Evolutionary conservation across 805 yeast species (phyloP), one percentile per base, ranked within the genome.

Genomic region (Hagleromyces aurorensis): DNA sequence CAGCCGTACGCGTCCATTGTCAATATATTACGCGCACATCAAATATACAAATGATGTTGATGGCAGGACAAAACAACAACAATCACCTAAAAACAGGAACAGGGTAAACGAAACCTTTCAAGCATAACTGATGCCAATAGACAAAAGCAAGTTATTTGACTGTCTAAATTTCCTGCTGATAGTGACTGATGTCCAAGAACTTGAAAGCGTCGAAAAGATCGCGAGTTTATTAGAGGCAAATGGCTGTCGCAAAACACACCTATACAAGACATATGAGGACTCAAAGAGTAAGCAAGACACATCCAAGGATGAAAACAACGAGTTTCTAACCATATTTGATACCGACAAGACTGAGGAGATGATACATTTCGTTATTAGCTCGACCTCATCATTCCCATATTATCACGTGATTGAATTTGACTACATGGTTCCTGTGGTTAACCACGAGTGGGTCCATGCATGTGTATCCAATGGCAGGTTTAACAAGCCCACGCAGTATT

Each of bases 401-500:
- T 54, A 54, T 32, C 31, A 36, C 5, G 27, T 40, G 3, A 52
- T 54, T 3, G 45, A 51, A 5, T 45, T 45, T 21, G 55, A 54
- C 23, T 41, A 44, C 13, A 26, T 54, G 23, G 44, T 55, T 12
- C 59, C 61, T 3, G 55, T 54, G 4, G 55, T 52, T 0, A 33
- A 31, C 2, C 39, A 43, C n/a, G 32, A 37, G 5, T 55, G 61
- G 61, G 36, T 53, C 10, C 11, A 30, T 13, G 40, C 36, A 11
- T 42, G 53, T 20, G 31, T 49, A 4, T 19, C 33, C 5, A 38
- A 40, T 6, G 38, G 36, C 6, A 46, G 45, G 23, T 42, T 43
- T n/a, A 30, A 43, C 16, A 43, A 50, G 27, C 46, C 58, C 2
- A 29, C 41, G 6, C 28, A 36, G 2, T 86, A 69, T 51, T 73